Conservation (phyloP, 2,329 filamentous ascomycete genomes). For the Penicillium verrucosum region DNA sequence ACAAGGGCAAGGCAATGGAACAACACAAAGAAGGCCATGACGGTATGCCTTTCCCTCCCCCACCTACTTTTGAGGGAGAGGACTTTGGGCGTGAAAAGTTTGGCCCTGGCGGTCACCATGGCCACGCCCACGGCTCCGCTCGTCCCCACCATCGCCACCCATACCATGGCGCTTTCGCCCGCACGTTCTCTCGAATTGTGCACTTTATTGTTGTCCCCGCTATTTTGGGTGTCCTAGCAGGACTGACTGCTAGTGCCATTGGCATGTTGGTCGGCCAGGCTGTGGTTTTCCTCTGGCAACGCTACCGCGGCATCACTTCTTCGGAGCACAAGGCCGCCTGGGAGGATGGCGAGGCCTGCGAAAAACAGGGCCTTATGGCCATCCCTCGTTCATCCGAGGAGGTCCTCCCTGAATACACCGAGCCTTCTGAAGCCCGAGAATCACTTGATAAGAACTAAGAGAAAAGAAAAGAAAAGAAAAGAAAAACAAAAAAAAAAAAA, state of each 20-base stretch:
- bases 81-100: conserved; percentile 5
- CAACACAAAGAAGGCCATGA: conserved; percentile 4
- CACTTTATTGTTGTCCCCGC: conserved; percentile 47
- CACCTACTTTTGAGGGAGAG: conserved; percentile 9
- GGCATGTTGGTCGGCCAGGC: conserved; percentile 49
- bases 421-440: conserved; percentile 26
- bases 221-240: conserved; percentile 46
- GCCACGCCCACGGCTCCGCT: conserved; percentile 15
- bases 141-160: conserved; percentile 30
- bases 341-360: conserved; percentile 39
- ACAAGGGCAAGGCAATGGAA: conserved; percentile 4
- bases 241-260: conserved; percentile 44
- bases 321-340: conserved; percentile 27
- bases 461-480: too few relatives aligned
- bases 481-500: background rate
- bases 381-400: conserved; percentile 27
- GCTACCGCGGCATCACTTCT: conserved; percentile 34
- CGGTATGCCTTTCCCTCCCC: conserved; percentile 6
- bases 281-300: conserved; percentile 46
- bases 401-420: conserved; percentile 38
- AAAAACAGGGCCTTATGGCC: conserved; percentile 44
- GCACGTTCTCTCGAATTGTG: conserved; percentile 40
- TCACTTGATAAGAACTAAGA: conserved; percentile 34
- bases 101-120: conserved; percentile 12
- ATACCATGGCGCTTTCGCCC: conserved; percentile 37